These are phyloP conservation scores for Periconia digitata DNA, from an alignment of 2,329 filamentous ascomycete genomes.

Conservation along the genomic window DNA sequence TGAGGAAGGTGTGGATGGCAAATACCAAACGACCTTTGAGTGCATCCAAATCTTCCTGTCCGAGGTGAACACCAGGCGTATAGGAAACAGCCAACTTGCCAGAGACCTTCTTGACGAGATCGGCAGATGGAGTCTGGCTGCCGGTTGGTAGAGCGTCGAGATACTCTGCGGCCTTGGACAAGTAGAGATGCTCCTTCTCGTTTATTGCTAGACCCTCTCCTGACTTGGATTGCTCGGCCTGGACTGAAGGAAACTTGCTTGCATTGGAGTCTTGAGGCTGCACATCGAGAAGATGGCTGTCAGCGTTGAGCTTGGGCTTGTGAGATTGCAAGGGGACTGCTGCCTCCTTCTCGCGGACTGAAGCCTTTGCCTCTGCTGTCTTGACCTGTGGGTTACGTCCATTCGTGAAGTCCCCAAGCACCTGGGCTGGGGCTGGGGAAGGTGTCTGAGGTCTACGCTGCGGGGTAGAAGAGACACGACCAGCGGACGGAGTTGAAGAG, in stretches of 20 bases:
- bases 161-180: slow-evolving; percentile 24
- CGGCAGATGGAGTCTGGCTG: background rate
- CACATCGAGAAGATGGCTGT: background rate
- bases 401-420: too few species aligned
- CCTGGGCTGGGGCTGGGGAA: background rate
- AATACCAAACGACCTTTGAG: slow-evolving; percentile 20
- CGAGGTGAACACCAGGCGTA: slow-evolving; percentile 3
- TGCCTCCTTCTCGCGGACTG: too few species aligned
- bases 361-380: too few species aligned
- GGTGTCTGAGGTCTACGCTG: background rate
- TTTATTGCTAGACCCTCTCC: too few species aligned
- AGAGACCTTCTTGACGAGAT: slow-evolving; percentile 14
- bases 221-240: background rate
- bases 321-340: too few species aligned
- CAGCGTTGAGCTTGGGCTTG: background rate
- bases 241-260: background rate
- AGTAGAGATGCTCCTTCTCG: background rate
- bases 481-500: background rate
- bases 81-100: slow-evolving; percentile 21
- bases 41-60: slow-evolving; percentile 10
- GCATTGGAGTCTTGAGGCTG: background rate
- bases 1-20: slow-evolving; percentile 24
- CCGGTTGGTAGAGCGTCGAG: slow-evolving; percentile 54
- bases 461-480: background rate
- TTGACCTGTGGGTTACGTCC: too few species aligned